Conservation (phyloP, 2,329 filamentous ascomycete genomes). For the Arthrobotrys sinensis region DNA sequence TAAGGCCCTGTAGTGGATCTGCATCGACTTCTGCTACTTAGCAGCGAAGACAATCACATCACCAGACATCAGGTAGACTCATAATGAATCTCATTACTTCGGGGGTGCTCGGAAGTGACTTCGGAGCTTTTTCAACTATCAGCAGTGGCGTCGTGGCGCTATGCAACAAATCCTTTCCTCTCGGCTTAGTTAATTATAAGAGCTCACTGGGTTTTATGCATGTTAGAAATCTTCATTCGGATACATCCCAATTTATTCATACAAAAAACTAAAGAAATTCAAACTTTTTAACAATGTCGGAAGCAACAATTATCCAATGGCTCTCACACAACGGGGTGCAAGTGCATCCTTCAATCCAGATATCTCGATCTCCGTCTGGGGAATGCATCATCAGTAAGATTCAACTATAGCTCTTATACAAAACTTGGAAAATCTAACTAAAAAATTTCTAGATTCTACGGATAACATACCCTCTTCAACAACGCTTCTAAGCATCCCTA, state of each 20-base stretch:
- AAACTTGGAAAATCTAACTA: not conserved
- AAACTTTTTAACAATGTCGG: slow-evolving; percentile 34
- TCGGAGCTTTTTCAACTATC: not conserved
- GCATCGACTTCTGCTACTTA: not conserved
- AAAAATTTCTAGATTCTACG: slow-evolving; percentile 1
- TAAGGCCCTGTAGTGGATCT: no score
- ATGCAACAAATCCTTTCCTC: slow-evolving; percentile 7
- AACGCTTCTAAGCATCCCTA: slow-evolving; percentile 34
- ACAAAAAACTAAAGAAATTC: not conserved
- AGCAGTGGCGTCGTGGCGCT: slow-evolving; percentile 18
- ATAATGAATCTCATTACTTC: not conserved
- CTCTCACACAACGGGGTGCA: slow-evolving; percentile 37
- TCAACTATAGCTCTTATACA: no score
- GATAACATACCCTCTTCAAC: slow-evolving; percentile 25
- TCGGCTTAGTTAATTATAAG: not conserved
- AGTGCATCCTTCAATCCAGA: slow-evolving; percentile 33
- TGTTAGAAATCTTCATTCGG: not conserved
- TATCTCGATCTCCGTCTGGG: slow-evolving; percentile 18
- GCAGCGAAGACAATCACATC: not conserved
- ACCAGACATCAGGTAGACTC: not conserved
- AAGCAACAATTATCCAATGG: slow-evolving; percentile 39
- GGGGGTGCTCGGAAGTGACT: slow-evolving; percentile 1
- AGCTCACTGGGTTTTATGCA: slow-evolving; percentile 3
- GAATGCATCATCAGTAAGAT: slow-evolving; percentile 30
- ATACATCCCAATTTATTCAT: not conserved